Base-by-base conservation (phyloP, 2,329 filamentous ascomycete species). In the Diaporthe vaccinii region DNA sequence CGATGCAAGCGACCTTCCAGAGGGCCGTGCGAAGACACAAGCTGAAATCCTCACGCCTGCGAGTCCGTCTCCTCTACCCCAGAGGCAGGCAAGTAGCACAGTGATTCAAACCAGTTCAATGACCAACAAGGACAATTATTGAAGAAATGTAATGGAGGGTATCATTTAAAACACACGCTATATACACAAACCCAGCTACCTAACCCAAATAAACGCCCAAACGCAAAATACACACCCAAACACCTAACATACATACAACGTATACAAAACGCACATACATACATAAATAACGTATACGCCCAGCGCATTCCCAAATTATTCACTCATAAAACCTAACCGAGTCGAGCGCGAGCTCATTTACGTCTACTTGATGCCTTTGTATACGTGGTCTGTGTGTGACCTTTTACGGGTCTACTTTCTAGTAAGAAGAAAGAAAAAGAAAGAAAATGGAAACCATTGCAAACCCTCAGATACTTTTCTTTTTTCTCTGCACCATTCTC, bases 271-370 rank as follows among this genome's bases (percentile, higher is more conserved):
- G 76, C 46, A 78, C 72, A 46, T 34, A 67, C 46, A 49, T 59
- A 75, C 41, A 53, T 71, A 70, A 57, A 62, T 49, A 74, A 72
- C 65, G 39, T 61, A 75, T 51, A 74, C 57, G 36, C 71, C 71
- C 49, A 72, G 58, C 61, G 53, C 22, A 68, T 61, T 41, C 72
- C 65, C 28, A 49, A 78, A 77, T 80, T 80, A 81, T 82, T 82
- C 81, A 84, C 82, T 81, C 81, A 80, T 82, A 72, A 79, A 70
- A 68, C 80, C 80, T 58, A 59, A 59, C 61, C 44, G 22, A 53
- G 39, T 41, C 44, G 70, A 53, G 69, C 61, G 57, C 51, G 75
- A 70, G 75, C 73, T 25, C 72, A 55, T 74, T 75, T 77, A 77
- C 76, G 68, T 65, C 59, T 72, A 78, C 67, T 74, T 72, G 57